phyloP scores from a whole-genome alignment of 768 basidiomycete species.

The Pholiota microspora region DNA sequence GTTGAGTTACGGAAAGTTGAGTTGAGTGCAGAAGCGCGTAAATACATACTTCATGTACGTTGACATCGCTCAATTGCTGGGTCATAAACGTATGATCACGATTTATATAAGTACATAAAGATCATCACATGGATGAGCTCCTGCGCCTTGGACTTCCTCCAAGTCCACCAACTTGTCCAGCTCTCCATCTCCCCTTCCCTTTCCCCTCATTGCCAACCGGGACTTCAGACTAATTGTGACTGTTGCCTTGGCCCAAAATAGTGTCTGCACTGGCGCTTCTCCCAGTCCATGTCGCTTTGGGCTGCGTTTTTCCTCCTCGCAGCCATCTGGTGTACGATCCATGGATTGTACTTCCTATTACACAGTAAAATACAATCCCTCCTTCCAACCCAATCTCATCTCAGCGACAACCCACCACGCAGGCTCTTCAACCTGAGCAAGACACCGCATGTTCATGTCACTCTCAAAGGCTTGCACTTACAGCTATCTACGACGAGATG shows the following conservation, averaged over 20 bases:
- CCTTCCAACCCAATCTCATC: neutral
- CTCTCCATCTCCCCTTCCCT: no score
- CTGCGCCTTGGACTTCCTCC: no score
- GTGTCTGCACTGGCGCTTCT: neutral
- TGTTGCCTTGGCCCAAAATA: no score
- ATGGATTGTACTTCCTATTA: neutral
- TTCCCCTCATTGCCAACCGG: no score
- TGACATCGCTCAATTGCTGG: no score
- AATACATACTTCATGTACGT: no score
- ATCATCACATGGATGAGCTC: no score
- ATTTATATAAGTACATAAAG: no score
- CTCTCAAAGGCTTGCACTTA: neutral
- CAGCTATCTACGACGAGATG: neutral
- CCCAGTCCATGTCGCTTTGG: neutral
- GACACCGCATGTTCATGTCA: neutral
- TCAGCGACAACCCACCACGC: neutral
- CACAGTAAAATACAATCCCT: neutral
- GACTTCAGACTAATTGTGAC: no score
- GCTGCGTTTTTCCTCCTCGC: neutral
- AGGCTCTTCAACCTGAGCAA: neutral
- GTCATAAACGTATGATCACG: no score
- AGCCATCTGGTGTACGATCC: neutral
- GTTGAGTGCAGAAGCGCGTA: no score
- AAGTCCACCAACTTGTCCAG: no score
- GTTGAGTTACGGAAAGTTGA: neutral